Evolutionary conservation across 768 basidiomycete genomes (phyloP).

Genomic region (Suillus variegatus): DNA sequence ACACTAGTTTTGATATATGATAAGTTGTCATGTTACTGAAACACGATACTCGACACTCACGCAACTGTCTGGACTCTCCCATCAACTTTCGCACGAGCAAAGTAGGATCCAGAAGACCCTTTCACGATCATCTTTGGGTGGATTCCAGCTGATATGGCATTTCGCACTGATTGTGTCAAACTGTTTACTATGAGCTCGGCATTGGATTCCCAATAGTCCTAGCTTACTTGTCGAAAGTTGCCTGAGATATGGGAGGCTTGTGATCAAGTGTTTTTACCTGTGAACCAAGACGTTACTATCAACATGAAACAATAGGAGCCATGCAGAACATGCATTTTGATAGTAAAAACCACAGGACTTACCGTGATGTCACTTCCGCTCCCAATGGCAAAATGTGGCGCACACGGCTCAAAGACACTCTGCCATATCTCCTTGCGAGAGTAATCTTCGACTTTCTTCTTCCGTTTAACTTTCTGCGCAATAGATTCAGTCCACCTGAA

Average conservation of each 20-base stretch:
- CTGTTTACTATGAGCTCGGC: constrained; percentile 35
- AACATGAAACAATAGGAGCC: neutral
- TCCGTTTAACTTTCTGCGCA: constrained; percentile 80
- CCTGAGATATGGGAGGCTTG: constrained; percentile 71
- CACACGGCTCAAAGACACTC: constrained; percentile 75
- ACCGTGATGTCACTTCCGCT: constrained; percentile 25
- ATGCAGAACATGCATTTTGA: neutral
- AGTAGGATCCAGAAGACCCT: constrained; percentile 90
- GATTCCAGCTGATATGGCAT: constrained; percentile 72
- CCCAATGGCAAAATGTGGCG: constrained; percentile 35
- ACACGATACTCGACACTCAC: constrained; percentile 42
- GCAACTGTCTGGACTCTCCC: constrained; percentile 78
- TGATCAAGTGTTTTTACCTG: constrained; percentile 84
- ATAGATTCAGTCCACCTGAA: constrained; percentile 84
- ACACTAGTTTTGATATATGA: constrained; percentile 46
- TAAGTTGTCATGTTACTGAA: neutral
- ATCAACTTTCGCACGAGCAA: constrained; percentile 81
- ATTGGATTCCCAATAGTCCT: neutral
- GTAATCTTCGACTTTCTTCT: constrained; percentile 67
- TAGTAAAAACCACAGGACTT: constrained; percentile 8
- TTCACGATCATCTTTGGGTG: constrained; percentile 92
- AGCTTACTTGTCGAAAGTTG: constrained; percentile 68
- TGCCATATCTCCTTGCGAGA: constrained; percentile 74
- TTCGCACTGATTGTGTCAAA: constrained; percentile 62
- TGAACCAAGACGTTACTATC: constrained; percentile 11